phyloP scores from a whole-genome alignment of 805 yeast genomes.

The Ogataea polymorpha region DNA sequence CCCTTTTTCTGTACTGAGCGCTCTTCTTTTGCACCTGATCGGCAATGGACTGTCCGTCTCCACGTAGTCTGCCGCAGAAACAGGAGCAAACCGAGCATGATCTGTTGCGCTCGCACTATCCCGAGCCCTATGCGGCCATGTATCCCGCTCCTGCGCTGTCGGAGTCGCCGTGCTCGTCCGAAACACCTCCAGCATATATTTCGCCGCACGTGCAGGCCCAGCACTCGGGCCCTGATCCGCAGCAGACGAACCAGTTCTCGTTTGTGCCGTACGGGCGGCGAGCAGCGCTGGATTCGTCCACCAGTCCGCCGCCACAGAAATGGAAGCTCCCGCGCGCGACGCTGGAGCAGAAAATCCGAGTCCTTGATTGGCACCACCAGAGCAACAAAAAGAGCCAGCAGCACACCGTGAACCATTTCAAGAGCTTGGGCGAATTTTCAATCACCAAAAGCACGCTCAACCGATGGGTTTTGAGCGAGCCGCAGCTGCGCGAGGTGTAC shows the following conservation, averaged over 20 bases:
- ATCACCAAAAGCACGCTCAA: slow-evolving; percentile 38
- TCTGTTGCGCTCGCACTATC: background rate
- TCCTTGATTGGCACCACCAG: slow-evolving; percentile 35
- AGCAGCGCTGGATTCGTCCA: background rate
- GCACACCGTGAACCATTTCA: slow-evolving; percentile 34
- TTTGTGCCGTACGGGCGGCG: background rate
- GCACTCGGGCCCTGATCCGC: background rate
- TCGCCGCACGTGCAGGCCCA: background rate
- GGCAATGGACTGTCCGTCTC: background rate
- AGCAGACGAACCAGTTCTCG: background rate
- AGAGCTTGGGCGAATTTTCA: slow-evolving; percentile 29
- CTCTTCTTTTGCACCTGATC: background rate
- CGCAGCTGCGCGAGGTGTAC: slow-evolving; percentile 29
- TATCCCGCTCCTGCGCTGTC: background rate
- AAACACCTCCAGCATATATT: background rate
- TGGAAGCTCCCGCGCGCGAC: slow-evolving; percentile 35
- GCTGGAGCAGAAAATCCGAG: slow-evolving; percentile 35
- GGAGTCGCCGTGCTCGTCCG: background rate
- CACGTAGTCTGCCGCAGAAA: background rate
- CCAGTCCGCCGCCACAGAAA: background rate
- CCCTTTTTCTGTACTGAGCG: background rate
- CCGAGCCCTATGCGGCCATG: background rate
- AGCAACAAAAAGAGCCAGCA: slow-evolving; percentile 34
- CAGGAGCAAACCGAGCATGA: background rate
- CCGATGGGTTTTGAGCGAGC: slow-evolving; percentile 38